These are phyloP conservation scores for Tolypocladium sp. DNA, from an alignment of 2,329 filamentous ascomycete genomes.

Conservation along the genomic window DNA sequence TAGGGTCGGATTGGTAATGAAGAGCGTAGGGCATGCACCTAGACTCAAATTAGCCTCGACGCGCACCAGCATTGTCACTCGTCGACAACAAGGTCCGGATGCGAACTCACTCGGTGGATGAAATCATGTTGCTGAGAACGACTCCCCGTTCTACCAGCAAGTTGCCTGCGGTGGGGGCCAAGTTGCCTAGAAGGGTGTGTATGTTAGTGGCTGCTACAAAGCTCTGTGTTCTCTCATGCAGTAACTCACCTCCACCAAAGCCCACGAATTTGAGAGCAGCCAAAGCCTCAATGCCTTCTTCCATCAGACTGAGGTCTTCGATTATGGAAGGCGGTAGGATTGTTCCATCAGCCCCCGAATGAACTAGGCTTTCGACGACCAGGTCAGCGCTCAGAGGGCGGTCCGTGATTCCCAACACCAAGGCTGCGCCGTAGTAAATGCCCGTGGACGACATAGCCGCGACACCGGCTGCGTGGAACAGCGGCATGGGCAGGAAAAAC, in stretches of 20 bases:
- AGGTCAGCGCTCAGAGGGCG: slow-evolving; percentile 24
- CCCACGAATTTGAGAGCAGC: slow-evolving; percentile 21
- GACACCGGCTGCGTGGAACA: slow-evolving; percentile 28
- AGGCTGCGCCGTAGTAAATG: slow-evolving; percentile 18
- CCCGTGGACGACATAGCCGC: slow-evolving; percentile 7
- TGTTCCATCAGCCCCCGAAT: slow-evolving; percentile 15
- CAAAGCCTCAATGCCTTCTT: slow-evolving; percentile 19
- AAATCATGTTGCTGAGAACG: slow-evolving; percentile 25
- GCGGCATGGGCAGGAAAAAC: slow-evolving; percentile 19
- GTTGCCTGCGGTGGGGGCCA: slow-evolving; percentile 27
- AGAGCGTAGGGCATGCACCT: slow-evolving; percentile 25
- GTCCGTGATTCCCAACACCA: slow-evolving; percentile 19
- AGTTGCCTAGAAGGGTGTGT: slow-evolving; percentile 17
- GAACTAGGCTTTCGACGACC: slow-evolving; percentile 18
- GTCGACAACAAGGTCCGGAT: neutral
- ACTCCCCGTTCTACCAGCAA: slow-evolving; percentile 25
- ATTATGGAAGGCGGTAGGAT: slow-evolving; percentile 30
- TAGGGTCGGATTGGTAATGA: slow-evolving; percentile 19
- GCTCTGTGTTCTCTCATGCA: neutral
- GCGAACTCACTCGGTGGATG: slow-evolving; percentile 29
- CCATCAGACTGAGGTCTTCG: slow-evolving; percentile 29
- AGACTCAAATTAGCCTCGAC: neutral
- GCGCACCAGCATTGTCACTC: too few species aligned
- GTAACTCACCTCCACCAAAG: slow-evolving; percentile 27
- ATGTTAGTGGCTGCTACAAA: neutral